Conservation (phyloP, 139 green algal genomes). For the Diplosphaera chodatii region DNA sequence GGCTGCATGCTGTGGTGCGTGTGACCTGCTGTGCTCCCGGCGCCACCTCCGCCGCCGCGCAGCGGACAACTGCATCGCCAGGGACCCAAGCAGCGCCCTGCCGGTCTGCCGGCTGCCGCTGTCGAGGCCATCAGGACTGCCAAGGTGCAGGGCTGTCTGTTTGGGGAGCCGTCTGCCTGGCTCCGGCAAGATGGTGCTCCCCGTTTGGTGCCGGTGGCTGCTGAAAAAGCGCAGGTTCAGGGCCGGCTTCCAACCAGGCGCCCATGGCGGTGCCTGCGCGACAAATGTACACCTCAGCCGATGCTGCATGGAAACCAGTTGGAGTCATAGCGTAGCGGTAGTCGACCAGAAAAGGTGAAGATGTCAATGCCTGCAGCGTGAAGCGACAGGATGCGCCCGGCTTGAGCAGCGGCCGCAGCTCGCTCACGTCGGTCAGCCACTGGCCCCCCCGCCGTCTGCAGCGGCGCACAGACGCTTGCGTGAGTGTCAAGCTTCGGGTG, state of each 20-base stretch:
- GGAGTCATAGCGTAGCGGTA: no score
- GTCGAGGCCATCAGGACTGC: no score
- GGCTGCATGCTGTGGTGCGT: no score
- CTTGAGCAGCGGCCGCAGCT: conserved; percentile 15
- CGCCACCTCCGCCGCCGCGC: background rate
- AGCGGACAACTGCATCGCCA: conserved; percentile 1
- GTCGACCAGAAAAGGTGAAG: no score
- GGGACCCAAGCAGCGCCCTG: background rate
- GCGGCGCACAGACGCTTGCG: background rate
- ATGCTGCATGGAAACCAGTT: no score
- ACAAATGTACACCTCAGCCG: no score
- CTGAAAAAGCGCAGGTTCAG: conserved; percentile 28
- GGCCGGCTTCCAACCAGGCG: conserved; percentile 30
- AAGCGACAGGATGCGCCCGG: conserved; percentile 22
- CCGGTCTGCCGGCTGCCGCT: background rate
- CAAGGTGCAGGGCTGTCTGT: no score
- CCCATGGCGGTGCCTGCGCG: conserved; percentile 34
- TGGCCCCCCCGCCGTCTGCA: conserved; percentile 29
- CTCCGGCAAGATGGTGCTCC: no score
- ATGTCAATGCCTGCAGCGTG: conserved; percentile 10
- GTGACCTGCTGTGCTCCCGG: background rate
- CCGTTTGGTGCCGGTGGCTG: background rate
- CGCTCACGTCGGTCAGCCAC: conserved; percentile 47
- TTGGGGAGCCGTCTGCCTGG: no score
- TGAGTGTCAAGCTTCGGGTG: no score